Conservation (phyloP, 2,329 filamentous ascomycete species). For the Monilinia fructicola region DNA sequence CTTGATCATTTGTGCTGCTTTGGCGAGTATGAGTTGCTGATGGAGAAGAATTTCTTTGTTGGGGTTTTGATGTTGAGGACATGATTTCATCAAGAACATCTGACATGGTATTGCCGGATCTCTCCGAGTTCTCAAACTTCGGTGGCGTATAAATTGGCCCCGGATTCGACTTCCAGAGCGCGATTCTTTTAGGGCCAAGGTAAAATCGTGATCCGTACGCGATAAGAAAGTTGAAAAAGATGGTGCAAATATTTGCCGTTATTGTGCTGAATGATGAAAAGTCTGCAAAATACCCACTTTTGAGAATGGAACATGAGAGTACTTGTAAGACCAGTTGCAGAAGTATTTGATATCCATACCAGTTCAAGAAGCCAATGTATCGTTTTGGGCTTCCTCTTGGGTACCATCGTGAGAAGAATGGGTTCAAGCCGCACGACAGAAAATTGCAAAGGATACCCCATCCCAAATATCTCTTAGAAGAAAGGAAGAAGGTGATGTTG, state of each 20-base stretch:
- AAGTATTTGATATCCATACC: conserved; percentile 65
- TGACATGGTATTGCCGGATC: conserved; percentile 47
- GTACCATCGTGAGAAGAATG: conserved; percentile 52
- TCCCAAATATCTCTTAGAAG: conserved; percentile 36
- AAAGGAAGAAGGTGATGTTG: conserved; percentile 12
- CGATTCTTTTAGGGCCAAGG: conserved; percentile 44
- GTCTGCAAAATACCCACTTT: conserved; percentile 29
- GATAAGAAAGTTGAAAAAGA: conserved; percentile 45
- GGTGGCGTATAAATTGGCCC: conserved; percentile 32
- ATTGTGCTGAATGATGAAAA: conserved; percentile 26
- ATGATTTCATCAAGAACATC: conserved; percentile 39
- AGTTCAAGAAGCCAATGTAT: conserved; percentile 59
- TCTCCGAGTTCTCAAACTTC: conserved; percentile 29
- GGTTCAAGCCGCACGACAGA: conserved; percentile 66
- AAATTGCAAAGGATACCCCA: conserved; percentile 52
- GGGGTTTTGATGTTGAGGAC: not conserved
- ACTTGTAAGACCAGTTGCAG: conserved; percentile 55
- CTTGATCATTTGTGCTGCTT: not conserved
- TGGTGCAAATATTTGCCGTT: conserved; percentile 54
- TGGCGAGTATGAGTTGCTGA: not conserved
- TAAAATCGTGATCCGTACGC: conserved; percentile 25
- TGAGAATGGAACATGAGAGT: conserved; percentile 43
- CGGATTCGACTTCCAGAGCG: conserved; percentile 48
- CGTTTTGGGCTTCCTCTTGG: conserved; percentile 53
- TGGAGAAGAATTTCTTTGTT: conserved; percentile 8